phyloP scores from a whole-genome alignment of 75 land plant species.

The Pseudotsuga menziesii region DNA sequence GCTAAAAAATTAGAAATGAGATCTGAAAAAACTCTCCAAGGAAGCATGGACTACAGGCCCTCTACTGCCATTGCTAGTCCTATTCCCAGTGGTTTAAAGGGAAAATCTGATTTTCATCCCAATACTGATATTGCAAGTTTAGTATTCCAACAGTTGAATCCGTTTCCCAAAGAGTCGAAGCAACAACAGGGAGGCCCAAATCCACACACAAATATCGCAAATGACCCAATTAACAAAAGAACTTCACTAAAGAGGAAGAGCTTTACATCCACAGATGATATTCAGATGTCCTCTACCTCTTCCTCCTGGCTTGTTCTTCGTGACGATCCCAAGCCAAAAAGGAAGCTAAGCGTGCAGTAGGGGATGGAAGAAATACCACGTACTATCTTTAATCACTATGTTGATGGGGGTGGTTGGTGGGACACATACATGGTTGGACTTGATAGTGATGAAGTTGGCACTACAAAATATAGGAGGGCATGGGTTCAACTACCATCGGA shows the following conservation, averaged over 20 bases:
- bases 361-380: conserved; percentile 12
- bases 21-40: background rate
- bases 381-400: conserved; percentile 58
- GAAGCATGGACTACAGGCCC: background rate
- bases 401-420: conserved; percentile 68
- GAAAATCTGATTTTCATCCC: background rate
- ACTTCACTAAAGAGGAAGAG: conserved; percentile 7
- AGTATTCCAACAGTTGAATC: background rate
- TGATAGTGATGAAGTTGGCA: conserved; percentile 58
- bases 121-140: background rate
- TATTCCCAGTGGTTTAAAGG: background rate
- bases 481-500: conserved; percentile 53
- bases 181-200: background rate
- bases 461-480: conserved; percentile 55
- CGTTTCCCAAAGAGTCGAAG: background rate
- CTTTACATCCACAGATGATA: background rate
- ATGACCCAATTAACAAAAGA: background rate
- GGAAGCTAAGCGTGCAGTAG: conserved; percentile 10
- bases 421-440: conserved; percentile 52
- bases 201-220: background rate
- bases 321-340: conserved; percentile 2
- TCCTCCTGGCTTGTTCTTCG: conserved; percentile 31
- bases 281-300: background rate
- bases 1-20: background rate
- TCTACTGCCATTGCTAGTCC: background rate